Base-by-base conservation (phyloP, 176 grass and related monocot species). In the Stipa capillata region DNA sequence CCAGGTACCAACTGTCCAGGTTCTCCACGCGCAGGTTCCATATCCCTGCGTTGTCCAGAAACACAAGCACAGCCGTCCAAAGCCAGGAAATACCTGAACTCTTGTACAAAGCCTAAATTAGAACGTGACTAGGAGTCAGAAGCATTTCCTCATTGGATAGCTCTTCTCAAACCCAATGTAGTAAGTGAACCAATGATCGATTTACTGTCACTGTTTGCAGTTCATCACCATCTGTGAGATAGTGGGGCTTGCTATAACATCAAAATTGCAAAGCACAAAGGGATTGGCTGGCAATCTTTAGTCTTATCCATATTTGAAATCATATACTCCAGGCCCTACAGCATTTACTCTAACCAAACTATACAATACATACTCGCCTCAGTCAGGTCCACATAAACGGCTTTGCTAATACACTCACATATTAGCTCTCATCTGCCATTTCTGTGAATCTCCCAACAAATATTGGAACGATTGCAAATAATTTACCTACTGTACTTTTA, bases 11-110 rank as follows among this genome's bases (percentile, higher is more conserved):
- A 20, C 41, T 81, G 64, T 98, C 87, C 42, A 98, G 89, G 65
- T 98, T 98, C 82, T 94, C 85, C 18, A 85, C 85, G 7, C 87
- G 87, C 76, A 98, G 31, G 67, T 98, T 98, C 95, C 95, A 94
- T 83, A 98, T 93, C 12, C 95, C 95, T 20, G 87, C 90, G 40
- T 98, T 98, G 72, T 98, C 95, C 82, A 98, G 72, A 82, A 94
- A 98, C 12, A 98, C 92, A 23, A 98, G 85, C 63, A 94, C 85
- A 51, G 95, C 87, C n/a, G n/a, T n/a, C n/a, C n/a, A n/a, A n/a
- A n/a, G 74, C 92, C 95, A 31, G 95, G 87, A 74, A 90, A 98
- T 56, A 98, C 95, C 95, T 98, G 80, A 31, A 86, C 56, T 83
- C 5, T 72, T 31, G 11, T 54, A 65, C 0, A 87, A 27, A 57